phyloP scores from a whole-genome alignment of 2,329 filamentous ascomycete species.

The Fusarium incarnatum region DNA sequence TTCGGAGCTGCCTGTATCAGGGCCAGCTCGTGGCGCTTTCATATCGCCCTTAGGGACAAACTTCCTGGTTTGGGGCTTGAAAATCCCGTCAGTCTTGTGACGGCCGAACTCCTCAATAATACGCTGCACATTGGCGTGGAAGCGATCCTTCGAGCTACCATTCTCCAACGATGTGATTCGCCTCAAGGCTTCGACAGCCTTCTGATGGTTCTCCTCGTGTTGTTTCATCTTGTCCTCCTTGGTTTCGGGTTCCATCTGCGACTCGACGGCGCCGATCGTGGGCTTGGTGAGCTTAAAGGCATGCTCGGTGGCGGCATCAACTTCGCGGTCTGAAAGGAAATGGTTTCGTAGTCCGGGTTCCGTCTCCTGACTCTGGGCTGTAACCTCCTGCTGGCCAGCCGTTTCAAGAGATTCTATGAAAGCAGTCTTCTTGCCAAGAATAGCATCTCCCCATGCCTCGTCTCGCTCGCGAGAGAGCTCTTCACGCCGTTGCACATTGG shows the following conservation, averaged over 20 bases:
- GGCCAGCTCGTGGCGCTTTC: slow-evolving; percentile 75
- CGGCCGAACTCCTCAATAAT: slow-evolving; percentile 91
- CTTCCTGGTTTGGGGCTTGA: slow-evolving; percentile 71
- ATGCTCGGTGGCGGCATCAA: slow-evolving; percentile 73
- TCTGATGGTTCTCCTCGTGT: slow-evolving; percentile 70
- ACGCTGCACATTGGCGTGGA: slow-evolving; percentile 83
- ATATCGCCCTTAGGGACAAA: slow-evolving; percentile 53
- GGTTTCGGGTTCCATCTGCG: slow-evolving; percentile 56
- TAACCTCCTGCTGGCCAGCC: slow-evolving; percentile 63
- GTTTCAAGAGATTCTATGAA: slow-evolving; percentile 86
- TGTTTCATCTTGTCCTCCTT: slow-evolving; percentile 52
- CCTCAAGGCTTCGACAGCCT: slow-evolving; percentile 78
- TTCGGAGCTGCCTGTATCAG: slow-evolving; percentile 93
- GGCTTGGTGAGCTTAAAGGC: slow-evolving; percentile 77
- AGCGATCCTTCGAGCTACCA: slow-evolving; percentile 80
- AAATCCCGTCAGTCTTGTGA: slow-evolving; percentile 81
- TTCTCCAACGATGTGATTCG: slow-evolving; percentile 84
- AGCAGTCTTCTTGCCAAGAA: slow-evolving; percentile 81
- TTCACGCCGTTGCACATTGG: slow-evolving; percentile 80
- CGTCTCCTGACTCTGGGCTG: slow-evolving; percentile 48
- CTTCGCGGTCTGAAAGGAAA: slow-evolving; percentile 75
- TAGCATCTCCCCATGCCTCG: slow-evolving; percentile 77
- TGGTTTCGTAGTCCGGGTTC: slow-evolving; percentile 74
- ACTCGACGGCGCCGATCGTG: slow-evolving; percentile 52
- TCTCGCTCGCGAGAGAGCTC: slow-evolving; percentile 74